phyloP scores from a whole-genome alignment of 2,329 filamentous ascomycete genomes.

The Malbranchea cinnamomea region DNA sequence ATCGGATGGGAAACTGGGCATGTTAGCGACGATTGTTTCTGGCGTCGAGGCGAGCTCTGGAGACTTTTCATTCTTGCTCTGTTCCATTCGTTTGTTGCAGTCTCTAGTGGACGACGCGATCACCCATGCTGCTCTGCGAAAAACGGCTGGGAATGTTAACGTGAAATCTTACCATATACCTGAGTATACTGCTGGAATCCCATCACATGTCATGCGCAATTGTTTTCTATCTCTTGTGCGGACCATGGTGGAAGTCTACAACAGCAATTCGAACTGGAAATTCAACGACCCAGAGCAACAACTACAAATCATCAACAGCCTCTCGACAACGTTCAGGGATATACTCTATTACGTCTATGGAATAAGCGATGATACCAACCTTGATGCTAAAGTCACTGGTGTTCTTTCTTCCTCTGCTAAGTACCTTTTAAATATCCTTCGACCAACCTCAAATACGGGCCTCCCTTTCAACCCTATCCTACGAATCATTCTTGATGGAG shows the following conservation, averaged over 20 bases:
- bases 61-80: slow-evolving; percentile 61
- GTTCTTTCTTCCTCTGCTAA: slow-evolving; percentile 58
- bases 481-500: slow-evolving; percentile 49
- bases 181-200: slow-evolving; percentile 52
- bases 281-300: slow-evolving; percentile 56
- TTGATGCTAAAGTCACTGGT: slow-evolving; percentile 39
- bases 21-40: slow-evolving; percentile 65
- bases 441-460: slow-evolving; percentile 53
- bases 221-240: slow-evolving; percentile 60
- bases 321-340: slow-evolving; percentile 56
- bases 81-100: slow-evolving; percentile 59
- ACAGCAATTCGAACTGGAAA: slow-evolving; percentile 74
- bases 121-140: slow-evolving; percentile 33
- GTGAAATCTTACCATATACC: slow-evolving; percentile 18
- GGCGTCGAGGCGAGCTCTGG: slow-evolving; percentile 64
- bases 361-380: slow-evolving; percentile 46
- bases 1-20: slow-evolving; percentile 58
- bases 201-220: slow-evolving; percentile 60
- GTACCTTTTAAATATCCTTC: slow-evolving; percentile 62
- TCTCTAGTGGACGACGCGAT: slow-evolving; percentile 63
- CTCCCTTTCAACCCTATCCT: slow-evolving; percentile 65
- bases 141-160: slow-evolving; percentile 19
- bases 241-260: slow-evolving; percentile 66
- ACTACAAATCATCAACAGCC: slow-evolving; percentile 49
- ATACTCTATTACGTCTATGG: slow-evolving; percentile 60